phyloP scores from a whole-genome alignment of 805 yeast genomes.

The Kodamaea laetipori region DNA sequence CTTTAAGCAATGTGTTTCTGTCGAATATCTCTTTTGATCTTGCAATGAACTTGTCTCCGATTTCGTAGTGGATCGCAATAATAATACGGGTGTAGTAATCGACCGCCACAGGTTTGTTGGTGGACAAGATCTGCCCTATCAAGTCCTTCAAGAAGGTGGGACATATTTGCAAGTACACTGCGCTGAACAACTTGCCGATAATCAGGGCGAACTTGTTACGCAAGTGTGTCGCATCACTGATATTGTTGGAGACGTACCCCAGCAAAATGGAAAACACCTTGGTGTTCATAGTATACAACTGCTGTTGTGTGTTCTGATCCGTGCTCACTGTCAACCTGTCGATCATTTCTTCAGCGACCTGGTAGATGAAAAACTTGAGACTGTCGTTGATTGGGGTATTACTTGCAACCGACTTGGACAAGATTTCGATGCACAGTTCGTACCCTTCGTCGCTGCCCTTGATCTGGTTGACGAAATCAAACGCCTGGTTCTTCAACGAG shows the following conservation, averaged over 20 bases:
- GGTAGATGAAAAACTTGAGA: conserved; percentile 66
- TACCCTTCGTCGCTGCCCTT: conserved; percentile 58
- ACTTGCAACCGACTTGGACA: conserved; percentile 26
- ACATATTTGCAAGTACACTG: conserved; percentile 34
- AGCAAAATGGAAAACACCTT: conserved; percentile 50
- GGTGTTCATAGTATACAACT: conserved; percentile 45
- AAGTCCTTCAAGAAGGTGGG: conserved; percentile 38
- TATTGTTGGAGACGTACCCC: conserved; percentile 13
- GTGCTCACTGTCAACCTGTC: conserved; percentile 37
- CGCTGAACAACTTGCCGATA: conserved; percentile 37
- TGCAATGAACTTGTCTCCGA: conserved; percentile 86
- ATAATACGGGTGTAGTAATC: conserved; percentile 79
- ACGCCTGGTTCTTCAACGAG: conserved; percentile 55
- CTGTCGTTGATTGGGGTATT: conserved; percentile 45
- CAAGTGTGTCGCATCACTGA: conserved; percentile 31
- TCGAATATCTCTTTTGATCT: conserved; percentile 64
- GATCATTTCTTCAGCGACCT: conserved; percentile 64
- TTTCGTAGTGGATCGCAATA: conserved; percentile 79
- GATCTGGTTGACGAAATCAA: conserved; percentile 53
- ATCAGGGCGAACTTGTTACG: conserved; percentile 40
- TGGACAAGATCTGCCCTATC: conserved; percentile 21
- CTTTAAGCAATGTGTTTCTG: conserved; percentile 75
- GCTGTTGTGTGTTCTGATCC: conserved; percentile 17
- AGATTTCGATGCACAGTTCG: conserved; percentile 54
- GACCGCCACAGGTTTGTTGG: conserved; percentile 34